Evolutionary conservation across 2,329 filamentous ascomycete species (phyloP), one percentile per base, ranked within the genome.

Genomic region (Aspergillus sp.): DNA sequence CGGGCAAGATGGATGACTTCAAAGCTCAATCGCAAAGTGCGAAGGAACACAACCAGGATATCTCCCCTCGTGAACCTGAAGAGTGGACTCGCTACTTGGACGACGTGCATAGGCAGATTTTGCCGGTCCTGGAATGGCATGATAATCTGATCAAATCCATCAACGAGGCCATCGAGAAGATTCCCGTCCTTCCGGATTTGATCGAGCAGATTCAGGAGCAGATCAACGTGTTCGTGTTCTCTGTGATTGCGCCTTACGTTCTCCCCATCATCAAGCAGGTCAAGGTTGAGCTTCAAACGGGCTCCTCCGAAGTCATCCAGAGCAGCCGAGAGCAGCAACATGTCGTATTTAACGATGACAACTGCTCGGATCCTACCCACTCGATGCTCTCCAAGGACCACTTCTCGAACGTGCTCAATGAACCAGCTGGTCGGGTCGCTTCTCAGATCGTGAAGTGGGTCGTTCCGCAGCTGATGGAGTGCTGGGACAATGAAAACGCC

Each of bases 321-420:
- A 91, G 87, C 76, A 93, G 89, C 69, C 81, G 87, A 70, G 83
- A 87, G 48, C 88, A 96, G 76, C 91, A 96, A 75, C 85, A 88
- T 64, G 82, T 95, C 60, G 91, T 97, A 46, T 97, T 96, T 72
- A 75, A 88, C 42, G 86, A 97, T 59, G 87, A 95, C 65, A 57
- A 81, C 47, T 88, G 78, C 57, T 85, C 84, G 17, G 88, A 97
- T 65, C 93, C 92, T 0, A 97, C 92, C 1, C 92, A 97, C 76
- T 95, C 90, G 17, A 96, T 96, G 92, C 78, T 97, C 48, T 91
- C 91, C 54, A 97, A 97, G 76, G 92, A 97, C 65, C 92, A 97
- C 73, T 97, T 97, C 71, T 89, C 88, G 58, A 95, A 95, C 66
- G 78, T 92, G 29, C 81, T 97, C 54, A 97, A 97, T 69, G 91